Conservation (phyloP, 2,329 filamentous ascomycete genomes). For the Metarhizium sp. region DNA sequence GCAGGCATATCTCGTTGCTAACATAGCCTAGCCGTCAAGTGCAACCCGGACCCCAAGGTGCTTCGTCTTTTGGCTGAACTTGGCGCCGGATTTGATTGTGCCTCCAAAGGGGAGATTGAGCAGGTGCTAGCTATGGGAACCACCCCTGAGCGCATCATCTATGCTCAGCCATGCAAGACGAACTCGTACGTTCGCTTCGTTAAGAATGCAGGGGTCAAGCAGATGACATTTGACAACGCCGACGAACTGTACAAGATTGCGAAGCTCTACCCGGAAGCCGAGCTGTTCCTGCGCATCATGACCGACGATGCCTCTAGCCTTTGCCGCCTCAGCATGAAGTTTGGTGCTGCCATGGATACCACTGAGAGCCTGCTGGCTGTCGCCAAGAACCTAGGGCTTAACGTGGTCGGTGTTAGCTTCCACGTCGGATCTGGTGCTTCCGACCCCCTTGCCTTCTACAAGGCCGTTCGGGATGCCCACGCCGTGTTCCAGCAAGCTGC, state of each 20-base stretch:
- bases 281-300: conserved; percentile 88
- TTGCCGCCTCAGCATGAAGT: conserved; percentile 95
- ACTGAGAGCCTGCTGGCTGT: conserved; percentile 68
- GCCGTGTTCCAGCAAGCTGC: conserved; percentile 79
- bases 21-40: conserved; percentile 71
- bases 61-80: conserved; percentile 79
- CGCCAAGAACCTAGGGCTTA: conserved; percentile 74
- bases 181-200: conserved; percentile 95
- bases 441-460: conserved; percentile 83
- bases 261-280: conserved; percentile 77
- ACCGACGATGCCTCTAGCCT: conserved; percentile 93
- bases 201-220: conserved; percentile 72
- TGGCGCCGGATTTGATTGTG: conserved; percentile 95
- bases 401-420: conserved; percentile 93
- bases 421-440: conserved; percentile 95
- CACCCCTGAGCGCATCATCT: conserved; percentile 87
- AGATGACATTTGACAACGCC: conserved; percentile 99
- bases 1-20: background rate
- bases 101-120: conserved; percentile 95
- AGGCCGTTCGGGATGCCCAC: conserved; percentile 84
- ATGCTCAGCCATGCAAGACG: conserved; percentile 98
- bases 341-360: conserved; percentile 80
- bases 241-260: conserved; percentile 98
- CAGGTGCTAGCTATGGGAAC: conserved; percentile 76
- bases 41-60: conserved; percentile 88